These are phyloP conservation scores for Blastobotrys robertii DNA, from an alignment of 805 yeast genomes.

Conservation along the genomic window DNA sequence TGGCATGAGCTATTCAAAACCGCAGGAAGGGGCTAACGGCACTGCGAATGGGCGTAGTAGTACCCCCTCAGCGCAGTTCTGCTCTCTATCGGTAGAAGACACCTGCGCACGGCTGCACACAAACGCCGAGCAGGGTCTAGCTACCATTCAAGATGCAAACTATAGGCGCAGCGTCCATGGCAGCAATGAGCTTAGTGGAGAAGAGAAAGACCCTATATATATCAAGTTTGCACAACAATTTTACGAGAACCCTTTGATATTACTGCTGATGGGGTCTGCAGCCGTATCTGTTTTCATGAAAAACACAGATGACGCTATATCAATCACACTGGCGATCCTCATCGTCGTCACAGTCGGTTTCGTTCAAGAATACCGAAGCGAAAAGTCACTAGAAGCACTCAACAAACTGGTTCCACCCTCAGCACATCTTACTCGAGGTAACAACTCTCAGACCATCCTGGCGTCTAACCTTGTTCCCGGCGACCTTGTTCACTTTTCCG, in stretches of 20 bases:
- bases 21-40: background rate
- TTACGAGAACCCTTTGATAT: conserved; percentile 82
- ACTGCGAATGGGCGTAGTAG: background rate
- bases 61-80: conserved; percentile 56
- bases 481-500: conserved; percentile 77
- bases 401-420: conserved; percentile 94
- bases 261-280: conserved; percentile 85
- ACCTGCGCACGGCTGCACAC: conserved; percentile 56
- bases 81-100: conserved; percentile 55
- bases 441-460: conserved; percentile 65
- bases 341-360: conserved; percentile 96
- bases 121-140: conserved; percentile 48
- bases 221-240: conserved; percentile 70
- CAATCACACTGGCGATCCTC: conserved; percentile 81
- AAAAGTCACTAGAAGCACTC: conserved; percentile 85
- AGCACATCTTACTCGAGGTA: conserved; percentile 81
- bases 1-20: no score
- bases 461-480: conserved; percentile 93
- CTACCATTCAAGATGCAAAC: conserved; percentile 58
- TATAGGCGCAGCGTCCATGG: conserved; percentile 73
- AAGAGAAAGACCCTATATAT: conserved; percentile 66
- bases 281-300: conserved; percentile 82
- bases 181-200: conserved; percentile 61
- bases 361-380: conserved; percentile 94
- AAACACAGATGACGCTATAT: conserved; percentile 92